phyloP scores from a whole-genome alignment of 345 rosid species.

The Rhodamnia rubescens region DNA sequence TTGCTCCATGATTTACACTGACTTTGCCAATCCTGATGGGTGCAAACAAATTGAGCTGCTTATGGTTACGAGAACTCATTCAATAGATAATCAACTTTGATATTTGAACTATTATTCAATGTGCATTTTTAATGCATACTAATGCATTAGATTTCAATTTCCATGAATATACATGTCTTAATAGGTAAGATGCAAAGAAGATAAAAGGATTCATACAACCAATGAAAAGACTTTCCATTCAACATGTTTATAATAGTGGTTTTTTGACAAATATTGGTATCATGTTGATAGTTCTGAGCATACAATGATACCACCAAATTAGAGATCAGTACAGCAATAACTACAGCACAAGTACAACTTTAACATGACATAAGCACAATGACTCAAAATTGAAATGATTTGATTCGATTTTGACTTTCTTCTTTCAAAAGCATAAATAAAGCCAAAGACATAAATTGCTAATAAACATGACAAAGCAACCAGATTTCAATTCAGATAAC shows the following conservation, averaged over 20 bases:
- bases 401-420: not conserved
- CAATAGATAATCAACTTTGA: not conserved
- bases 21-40: not conserved
- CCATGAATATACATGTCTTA: not conserved
- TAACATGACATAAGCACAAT: not conserved
- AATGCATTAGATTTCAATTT: not conserved
- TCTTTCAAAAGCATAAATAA: not conserved
- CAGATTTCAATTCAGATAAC: too few species aligned
- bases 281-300: not conserved
- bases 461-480: not conserved
- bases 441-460: not conserved
- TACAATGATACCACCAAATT: not conserved
- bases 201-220: not conserved
- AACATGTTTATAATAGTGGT: too few species aligned
- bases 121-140: not conserved
- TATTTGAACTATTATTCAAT: not conserved
- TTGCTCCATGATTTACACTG: not conserved
- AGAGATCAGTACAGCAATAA: not conserved
- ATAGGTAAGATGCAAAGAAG: not conserved
- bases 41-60: not conserved
- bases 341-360: not conserved
- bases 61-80: not conserved
- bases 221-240: not conserved
- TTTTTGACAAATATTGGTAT: not conserved
- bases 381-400: not conserved